Conservation (phyloP, 2,329 filamentous ascomycete species). For the Escovopsis sp. region DNA sequence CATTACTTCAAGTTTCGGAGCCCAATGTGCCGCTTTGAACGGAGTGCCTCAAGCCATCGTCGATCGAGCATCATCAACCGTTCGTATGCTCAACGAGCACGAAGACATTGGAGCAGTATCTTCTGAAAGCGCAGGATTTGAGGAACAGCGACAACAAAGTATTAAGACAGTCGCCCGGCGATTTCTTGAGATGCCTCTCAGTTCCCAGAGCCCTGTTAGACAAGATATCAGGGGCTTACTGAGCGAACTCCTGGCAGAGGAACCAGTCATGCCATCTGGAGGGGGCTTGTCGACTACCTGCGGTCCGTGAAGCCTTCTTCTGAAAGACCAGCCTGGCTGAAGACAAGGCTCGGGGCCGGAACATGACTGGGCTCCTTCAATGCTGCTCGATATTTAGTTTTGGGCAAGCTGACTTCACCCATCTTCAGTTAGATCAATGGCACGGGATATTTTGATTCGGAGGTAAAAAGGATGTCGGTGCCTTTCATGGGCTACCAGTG, state of each 20-base stretch:
- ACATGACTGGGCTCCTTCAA: no score
- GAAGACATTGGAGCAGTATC: constrained; percentile 60
- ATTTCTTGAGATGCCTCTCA: constrained; percentile 31
- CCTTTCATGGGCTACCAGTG: no score
- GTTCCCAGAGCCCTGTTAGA: neutral
- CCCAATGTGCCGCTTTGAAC: constrained; percentile 72
- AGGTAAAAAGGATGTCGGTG: no score
- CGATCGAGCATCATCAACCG: constrained; percentile 59
- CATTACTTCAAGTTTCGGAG: constrained; percentile 72
- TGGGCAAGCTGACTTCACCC: no score
- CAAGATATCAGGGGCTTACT: constrained; percentile 7
- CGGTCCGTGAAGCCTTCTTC: no score
- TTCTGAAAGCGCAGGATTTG: constrained; percentile 47
- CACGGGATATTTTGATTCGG: no score
- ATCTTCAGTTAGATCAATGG: no score
- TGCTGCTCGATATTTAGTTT: no score
- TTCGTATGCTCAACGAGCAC: constrained; percentile 50
- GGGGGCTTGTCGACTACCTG: no score
- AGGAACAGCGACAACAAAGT: constrained; percentile 50
- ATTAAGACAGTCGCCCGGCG: constrained; percentile 47
- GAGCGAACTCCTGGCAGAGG: constrained; percentile 2
- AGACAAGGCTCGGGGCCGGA: no score
- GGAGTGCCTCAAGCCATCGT: constrained; percentile 62
- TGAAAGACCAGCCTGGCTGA: no score
- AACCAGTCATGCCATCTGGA: no score